Conservation (phyloP, 257 asterid species). For the Verbascum thapsus region DNA sequence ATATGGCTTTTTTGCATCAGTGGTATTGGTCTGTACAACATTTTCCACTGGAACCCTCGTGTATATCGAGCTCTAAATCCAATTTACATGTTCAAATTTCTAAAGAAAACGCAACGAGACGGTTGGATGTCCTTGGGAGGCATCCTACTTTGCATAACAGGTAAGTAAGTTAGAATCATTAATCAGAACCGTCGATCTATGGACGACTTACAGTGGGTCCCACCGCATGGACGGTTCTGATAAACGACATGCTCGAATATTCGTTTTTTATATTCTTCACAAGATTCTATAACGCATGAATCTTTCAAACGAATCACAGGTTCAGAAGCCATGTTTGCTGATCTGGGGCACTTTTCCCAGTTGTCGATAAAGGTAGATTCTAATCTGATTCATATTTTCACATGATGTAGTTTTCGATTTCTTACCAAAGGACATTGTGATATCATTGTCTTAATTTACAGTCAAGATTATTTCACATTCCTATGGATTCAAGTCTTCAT, state of each 20-base stretch:
- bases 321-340: slow-evolving; percentile 99
- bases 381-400: background rate
- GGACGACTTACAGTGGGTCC: too few relatives aligned
- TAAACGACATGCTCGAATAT: background rate
- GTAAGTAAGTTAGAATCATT: slow-evolving; percentile 30
- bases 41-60: slow-evolving; percentile 74
- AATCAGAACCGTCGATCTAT: too few relatives aligned
- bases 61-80: slow-evolving; percentile 89
- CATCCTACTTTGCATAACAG: slow-evolving; percentile 87
- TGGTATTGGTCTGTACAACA: slow-evolving; percentile 76
- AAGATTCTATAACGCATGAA: slow-evolving; percentile 4
- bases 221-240: too few relatives aligned
- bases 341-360: slow-evolving; percentile 95
- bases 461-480: too few relatives aligned
- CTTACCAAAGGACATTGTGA: too few relatives aligned
- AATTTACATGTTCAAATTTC: slow-evolving; percentile 80
- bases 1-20: slow-evolving; percentile 91
- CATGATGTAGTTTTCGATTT: too few relatives aligned
- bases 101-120: slow-evolving; percentile 73
- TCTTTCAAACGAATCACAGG: slow-evolving; percentile 56
- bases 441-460: too few relatives aligned
- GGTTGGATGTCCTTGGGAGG: slow-evolving; percentile 99
- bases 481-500: background rate
- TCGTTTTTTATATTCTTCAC: slow-evolving; percentile 14
- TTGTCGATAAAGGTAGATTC: slow-evolving; percentile 73